Percentiles rank a stretch among this genome's conserved stretches.
Evolutionary conservation across 176 grass and related monocot genomes (phyloP).

Genomic region (Carex cristatella): DNA sequence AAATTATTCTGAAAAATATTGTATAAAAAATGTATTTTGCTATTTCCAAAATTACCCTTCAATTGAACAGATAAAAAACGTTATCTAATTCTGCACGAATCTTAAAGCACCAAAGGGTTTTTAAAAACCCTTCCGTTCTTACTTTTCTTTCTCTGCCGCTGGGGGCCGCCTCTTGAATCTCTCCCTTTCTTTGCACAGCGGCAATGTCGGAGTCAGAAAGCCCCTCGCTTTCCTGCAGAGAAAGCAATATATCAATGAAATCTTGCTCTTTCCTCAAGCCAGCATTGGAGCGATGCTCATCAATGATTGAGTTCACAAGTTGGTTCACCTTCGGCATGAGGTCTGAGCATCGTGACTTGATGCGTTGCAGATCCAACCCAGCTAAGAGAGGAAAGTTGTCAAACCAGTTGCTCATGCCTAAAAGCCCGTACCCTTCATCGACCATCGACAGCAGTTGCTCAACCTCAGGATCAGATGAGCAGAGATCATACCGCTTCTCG

Average conservation of each 20-base stretch:
- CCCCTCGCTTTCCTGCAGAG: constrained; percentile 53
- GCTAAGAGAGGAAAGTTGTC: constrained; percentile 75
- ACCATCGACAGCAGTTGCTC: constrained; percentile 64
- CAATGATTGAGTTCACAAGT: constrained; percentile 56
- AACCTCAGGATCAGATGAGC: constrained; percentile 29
- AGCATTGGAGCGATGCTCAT: constrained; percentile 35
- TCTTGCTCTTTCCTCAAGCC: constrained; percentile 23
- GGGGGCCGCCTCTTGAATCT: too few species aligned
- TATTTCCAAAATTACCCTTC: too few species aligned
- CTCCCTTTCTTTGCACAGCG: constrained; percentile 25
- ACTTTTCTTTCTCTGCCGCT: too few species aligned
- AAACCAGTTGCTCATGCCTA: constrained; percentile 75
- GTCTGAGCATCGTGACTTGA: constrained; percentile 48
- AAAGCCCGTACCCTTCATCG: constrained; percentile 67
- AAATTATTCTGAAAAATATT: too few species aligned
- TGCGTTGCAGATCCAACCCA: constrained; percentile 43
- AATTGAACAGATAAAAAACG: too few species aligned
- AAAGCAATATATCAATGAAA: constrained; percentile 67
- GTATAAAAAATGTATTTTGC: too few species aligned
- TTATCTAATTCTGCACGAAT: too few species aligned
- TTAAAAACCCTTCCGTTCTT: too few species aligned
- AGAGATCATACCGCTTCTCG: constrained; percentile 53
- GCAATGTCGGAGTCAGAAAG: constrained; percentile 62
- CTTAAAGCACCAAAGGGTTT: too few species aligned
- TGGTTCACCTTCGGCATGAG: constrained; percentile 73